Evolutionary conservation across 768 basidiomycete genomes (phyloP), one percentile per base, ranked within the genome.

Genomic region (Mycena metata): DNA sequence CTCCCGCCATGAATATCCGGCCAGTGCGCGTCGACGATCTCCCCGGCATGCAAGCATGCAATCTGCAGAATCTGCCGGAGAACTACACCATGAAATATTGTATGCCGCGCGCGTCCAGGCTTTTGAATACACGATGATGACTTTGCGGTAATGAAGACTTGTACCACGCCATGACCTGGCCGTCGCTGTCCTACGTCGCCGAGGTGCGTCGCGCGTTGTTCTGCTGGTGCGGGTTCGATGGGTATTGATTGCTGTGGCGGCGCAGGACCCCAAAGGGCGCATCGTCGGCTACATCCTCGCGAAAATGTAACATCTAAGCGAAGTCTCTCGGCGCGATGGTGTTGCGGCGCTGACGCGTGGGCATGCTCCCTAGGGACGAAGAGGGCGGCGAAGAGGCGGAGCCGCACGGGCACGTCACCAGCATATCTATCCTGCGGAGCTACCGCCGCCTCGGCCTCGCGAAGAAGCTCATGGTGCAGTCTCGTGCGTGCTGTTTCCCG

Each of bases 101-200:
- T 93, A 72, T 45, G 57, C 30, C 30, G 30, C 30, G 6, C 30
- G 30, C 30, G 45, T 39, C 39, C 15, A 10, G 11, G 39, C 15
- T 39, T 39, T 15, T 3, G 39, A 39, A 15, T 15, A 10, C 39
- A 15, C 39, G 39, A 10, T 10, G 15, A 39, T 39, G 3, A 4
- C 9, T 11, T 39, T 39, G 39, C 39, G 15, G 10, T 39, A 39
- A 39, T 39, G 10, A 39, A 60, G 59, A 96, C 78, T 85, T 97
- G 52, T 98, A 96, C 79, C 96, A 98, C 76, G 89, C 90, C 11
- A 85, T 97, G 82, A 94, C 95, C n/a, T 98, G 96, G 96, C 96
- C 96, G 2, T 90, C 93, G 41, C 85, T 98, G 23, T 97, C 96
- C 13, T 98, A 93, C 71, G 96, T 98, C 3, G 96, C 96, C 1